Evolutionary conservation across 768 basidiomycete species (phyloP).

Genomic region (Calocybe indica): DNA sequence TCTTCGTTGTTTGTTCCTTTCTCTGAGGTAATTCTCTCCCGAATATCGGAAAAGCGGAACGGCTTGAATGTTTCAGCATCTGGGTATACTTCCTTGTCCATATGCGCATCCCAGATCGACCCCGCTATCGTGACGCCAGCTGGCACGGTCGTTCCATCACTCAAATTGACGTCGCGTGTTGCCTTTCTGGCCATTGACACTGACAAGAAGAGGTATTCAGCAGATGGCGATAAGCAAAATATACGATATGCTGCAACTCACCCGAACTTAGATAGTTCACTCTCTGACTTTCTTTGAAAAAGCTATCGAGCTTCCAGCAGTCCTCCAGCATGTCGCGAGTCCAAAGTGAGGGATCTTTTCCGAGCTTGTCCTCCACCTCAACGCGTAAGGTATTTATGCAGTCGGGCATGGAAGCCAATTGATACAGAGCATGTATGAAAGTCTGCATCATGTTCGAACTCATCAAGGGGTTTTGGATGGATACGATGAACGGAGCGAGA

Average conservation of each 20-base stretch:
- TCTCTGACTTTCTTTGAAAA: slow-evolving; percentile 33
- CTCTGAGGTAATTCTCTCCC: too few species aligned
- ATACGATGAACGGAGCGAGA: not conserved
- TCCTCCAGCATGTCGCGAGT: slow-evolving; percentile 26
- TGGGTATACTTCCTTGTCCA: slow-evolving; percentile 6
- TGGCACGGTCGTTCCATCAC: slow-evolving; percentile 18
- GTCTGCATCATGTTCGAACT: slow-evolving; percentile 16
- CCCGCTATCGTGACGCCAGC: slow-evolving; percentile 15
- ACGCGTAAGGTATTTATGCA: slow-evolving; percentile 29
- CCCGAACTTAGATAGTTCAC: slow-evolving; percentile 18
- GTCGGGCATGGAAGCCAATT: slow-evolving; percentile 29
- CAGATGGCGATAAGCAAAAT: not conserved
- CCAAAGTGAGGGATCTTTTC: slow-evolving; percentile 26
- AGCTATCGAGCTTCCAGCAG: slow-evolving; percentile 40
- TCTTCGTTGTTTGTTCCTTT: not conserved
- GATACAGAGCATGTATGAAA: slow-evolving; percentile 28
- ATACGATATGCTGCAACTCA: slow-evolving; percentile 10
- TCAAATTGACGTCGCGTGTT: slow-evolving; percentile 18
- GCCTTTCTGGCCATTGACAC: slow-evolving; percentile 15
- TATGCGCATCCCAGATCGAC: slow-evolving; percentile 11
- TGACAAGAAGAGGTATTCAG: not conserved
- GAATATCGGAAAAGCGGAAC: not conserved
- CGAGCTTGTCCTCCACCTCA: slow-evolving; percentile 34
- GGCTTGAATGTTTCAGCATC: slow-evolving; percentile 4
- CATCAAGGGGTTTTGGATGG: not conserved